A percentile compares a stretch with the other conserved stretches of the same genome.
phyloP scores from a whole-genome alignment of 1,284 basidiomycete species.

The Puccinia triticina region DNA sequence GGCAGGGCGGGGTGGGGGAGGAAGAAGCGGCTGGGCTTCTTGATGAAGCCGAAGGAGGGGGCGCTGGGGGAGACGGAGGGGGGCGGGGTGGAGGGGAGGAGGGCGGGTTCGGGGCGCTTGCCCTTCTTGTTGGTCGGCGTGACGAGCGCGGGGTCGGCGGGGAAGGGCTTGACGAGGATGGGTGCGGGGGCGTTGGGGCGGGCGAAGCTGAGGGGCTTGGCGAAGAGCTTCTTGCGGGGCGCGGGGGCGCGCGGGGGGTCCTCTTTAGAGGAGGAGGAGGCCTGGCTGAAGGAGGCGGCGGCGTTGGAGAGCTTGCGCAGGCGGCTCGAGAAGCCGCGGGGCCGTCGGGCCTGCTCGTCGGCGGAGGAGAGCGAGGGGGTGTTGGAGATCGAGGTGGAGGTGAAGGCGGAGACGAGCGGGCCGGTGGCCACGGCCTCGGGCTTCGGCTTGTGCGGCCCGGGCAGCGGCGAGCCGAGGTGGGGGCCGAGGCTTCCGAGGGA shows the following conservation, averaged over 20 bases:
- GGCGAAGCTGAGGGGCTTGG: constrained; percentile 40
- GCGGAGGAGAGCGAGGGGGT: constrained; percentile 25
- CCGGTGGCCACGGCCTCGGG: constrained; percentile 21
- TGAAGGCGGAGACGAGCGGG: constrained; percentile 36
- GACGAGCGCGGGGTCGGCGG: neutral
- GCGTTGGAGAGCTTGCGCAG: constrained; percentile 28
- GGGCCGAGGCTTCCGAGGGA: constrained; percentile 16
- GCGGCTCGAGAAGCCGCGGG: constrained; percentile 36
- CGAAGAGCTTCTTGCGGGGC: constrained; percentile 36
- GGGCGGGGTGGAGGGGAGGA: constrained; percentile 44
- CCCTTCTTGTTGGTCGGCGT: constrained; percentile 38
- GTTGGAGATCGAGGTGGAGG: constrained; percentile 44
- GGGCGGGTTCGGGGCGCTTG: constrained; percentile 15
- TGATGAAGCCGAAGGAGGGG: constrained; percentile 39
- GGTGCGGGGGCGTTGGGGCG: constrained; percentile 50
- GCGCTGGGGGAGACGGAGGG: constrained; percentile 45
- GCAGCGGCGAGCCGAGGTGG: neutral
- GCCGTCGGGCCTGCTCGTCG: constrained; percentile 20
- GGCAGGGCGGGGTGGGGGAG: neutral
- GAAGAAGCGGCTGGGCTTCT: constrained; percentile 39
- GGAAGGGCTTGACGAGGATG: constrained; percentile 43
- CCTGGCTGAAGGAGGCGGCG: constrained; percentile 10
- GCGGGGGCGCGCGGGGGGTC: neutral
- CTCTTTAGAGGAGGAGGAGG: constrained; percentile 20
- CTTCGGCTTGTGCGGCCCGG: neutral